Conservation (phyloP, 1,284 basidiomycete genomes). For the Tilletia indica region DNA sequence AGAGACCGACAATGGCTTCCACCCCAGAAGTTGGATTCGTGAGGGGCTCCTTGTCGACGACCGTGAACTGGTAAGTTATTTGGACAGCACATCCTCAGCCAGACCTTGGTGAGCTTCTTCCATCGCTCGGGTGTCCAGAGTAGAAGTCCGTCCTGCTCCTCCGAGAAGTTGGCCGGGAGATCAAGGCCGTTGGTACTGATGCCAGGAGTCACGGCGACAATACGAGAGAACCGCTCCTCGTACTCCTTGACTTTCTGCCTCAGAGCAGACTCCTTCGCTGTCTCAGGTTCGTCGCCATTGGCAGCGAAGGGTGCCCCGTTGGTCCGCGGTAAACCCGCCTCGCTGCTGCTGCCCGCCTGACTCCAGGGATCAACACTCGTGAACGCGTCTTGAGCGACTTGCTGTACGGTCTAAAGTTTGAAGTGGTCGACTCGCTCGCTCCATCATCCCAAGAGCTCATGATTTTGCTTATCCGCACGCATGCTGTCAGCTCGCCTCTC, state of each 20-base stretch:
- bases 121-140: slow-evolving; percentile 77
- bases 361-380: slow-evolving; percentile 50
- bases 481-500: slow-evolving; percentile 69
- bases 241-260: slow-evolving; percentile 47
- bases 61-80: slow-evolving; percentile 85
- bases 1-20: slow-evolving; percentile 76
- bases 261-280: slow-evolving; percentile 35
- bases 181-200: slow-evolving; percentile 19
- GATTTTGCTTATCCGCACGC: slow-evolving; percentile 44
- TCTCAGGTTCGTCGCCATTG: slow-evolving; percentile 19
- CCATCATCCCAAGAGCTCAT: slow-evolving; percentile 47
- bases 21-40: slow-evolving; percentile 77
- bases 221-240: slow-evolving; percentile 38
- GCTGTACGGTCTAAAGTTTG: slow-evolving; percentile 39
- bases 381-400: slow-evolving; percentile 43
- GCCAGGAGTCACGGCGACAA: slow-evolving; percentile 24
- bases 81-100: slow-evolving; percentile 83
- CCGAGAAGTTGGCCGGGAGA: slow-evolving; percentile 28
- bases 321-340: slow-evolving; percentile 30
- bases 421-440: slow-evolving; percentile 40
- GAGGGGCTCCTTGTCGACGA: slow-evolving; percentile 77
- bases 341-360: slow-evolving; percentile 35
- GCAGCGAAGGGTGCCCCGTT: slow-evolving; percentile 25
- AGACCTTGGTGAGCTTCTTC: slow-evolving; percentile 64
- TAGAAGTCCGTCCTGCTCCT: slow-evolving; percentile 30